Conservation (phyloP, 192 early-diverging fungal species). For the Coemansia sp. region DNA sequence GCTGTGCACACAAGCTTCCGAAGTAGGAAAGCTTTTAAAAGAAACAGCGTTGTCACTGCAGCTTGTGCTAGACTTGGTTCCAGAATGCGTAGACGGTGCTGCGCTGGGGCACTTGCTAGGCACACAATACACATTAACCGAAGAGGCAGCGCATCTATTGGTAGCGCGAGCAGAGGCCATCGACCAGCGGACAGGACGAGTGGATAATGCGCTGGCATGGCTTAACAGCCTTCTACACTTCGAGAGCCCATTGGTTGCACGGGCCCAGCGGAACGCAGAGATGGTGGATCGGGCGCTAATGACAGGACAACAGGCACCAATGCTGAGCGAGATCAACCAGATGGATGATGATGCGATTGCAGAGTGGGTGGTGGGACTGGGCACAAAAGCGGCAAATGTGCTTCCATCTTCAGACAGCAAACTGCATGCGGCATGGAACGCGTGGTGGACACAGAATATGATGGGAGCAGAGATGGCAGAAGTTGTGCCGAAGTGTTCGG, state of each 20-base stretch:
- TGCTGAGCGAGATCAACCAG: conserved; percentile 11
- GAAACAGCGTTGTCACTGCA: conserved; percentile 4
- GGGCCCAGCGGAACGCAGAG: conserved; percentile 9
- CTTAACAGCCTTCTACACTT: conserved; percentile 6
- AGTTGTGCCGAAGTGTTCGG: conserved; percentile 1
- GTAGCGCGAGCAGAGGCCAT: conserved; percentile 4
- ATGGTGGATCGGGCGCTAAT: not conserved
- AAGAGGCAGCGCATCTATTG: not conserved
- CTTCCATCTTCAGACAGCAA: not conserved
- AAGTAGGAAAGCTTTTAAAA: conserved; percentile 5
- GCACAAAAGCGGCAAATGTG: not conserved
- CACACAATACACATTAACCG: not conserved
- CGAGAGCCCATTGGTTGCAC: not conserved
- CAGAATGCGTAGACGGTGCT: conserved; percentile 20
- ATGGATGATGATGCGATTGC: conserved; percentile 9
- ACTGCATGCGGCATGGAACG: conserved; percentile 20
- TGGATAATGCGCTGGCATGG: conserved; percentile 22
- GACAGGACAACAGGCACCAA: not conserved
- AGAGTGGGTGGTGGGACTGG: conserved; percentile 7
- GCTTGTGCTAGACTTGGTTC: conserved; percentile 18
- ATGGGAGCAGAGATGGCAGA: conserved; percentile 3
- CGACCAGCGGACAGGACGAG: conserved; percentile 12
- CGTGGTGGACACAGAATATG: conserved; percentile 22
- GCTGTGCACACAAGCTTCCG: conserved; percentile 2
- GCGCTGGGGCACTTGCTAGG: conserved; percentile 11